Percentiles rank a stretch among this genome's conserved stretches.
Conservation (phyloP, 2,329 filamentous ascomycete species). For the Talaromyces sp. region DNA sequence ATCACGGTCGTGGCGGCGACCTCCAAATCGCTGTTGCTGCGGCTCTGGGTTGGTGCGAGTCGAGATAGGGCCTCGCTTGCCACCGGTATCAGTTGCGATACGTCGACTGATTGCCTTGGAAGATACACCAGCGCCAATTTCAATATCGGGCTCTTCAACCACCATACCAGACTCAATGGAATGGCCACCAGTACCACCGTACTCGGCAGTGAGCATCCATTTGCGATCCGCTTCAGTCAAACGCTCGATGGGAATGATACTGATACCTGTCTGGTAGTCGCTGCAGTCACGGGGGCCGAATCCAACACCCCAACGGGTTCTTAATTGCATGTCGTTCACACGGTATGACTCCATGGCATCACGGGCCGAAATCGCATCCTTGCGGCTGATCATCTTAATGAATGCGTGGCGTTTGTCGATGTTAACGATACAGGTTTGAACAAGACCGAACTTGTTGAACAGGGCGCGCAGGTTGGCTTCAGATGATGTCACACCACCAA, state of each 20-base stretch:
- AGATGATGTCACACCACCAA: constrained; percentile 87
- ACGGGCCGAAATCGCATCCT: constrained; percentile 81
- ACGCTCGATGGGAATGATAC: constrained; percentile 87
- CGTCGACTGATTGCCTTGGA: constrained; percentile 70
- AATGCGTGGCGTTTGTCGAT: constrained; percentile 98
- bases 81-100: constrained; percentile 55
- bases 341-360: constrained; percentile 82
- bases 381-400: constrained; percentile 94
- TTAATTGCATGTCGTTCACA: constrained; percentile 70
- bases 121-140: constrained; percentile 95
- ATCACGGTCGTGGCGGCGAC: constrained; percentile 37
- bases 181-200: constrained; percentile 84
- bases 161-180: constrained; percentile 80
- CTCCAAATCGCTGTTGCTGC: constrained; percentile 27
- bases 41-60: constrained; percentile 34
- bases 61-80: constrained; percentile 53
- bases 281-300: constrained; percentile 97
- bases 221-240: constrained; percentile 96
- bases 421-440: constrained; percentile 98
- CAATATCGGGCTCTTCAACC: constrained; percentile 96
- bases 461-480: constrained; percentile 80
- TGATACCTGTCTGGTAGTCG: constrained; percentile 90
- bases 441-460: constrained; percentile 79
- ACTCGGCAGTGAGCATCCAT: constrained; percentile 94
- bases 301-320: constrained; percentile 96